phyloP scores from a whole-genome alignment of 1,284 basidiomycete species.

The Peniophora sp. region DNA sequence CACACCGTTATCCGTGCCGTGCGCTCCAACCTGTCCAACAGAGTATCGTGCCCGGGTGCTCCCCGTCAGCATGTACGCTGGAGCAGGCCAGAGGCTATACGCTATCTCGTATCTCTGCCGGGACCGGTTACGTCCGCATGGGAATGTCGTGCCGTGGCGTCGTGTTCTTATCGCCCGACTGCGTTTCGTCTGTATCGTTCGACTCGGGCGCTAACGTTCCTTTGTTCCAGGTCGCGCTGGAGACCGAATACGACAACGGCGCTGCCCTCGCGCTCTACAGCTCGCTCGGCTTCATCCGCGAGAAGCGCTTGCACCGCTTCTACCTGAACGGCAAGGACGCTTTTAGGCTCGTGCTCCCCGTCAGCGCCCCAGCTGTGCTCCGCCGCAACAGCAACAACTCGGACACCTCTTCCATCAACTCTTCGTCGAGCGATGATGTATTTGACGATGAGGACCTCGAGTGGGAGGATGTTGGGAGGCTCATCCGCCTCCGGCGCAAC shows the following conservation, averaged over 20 bases:
- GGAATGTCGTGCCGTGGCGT: background rate
- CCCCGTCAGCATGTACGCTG: no score
- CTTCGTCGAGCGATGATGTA: background rate
- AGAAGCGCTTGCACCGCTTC: conserved; percentile 92
- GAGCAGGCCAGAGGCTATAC: no score
- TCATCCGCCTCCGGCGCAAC: background rate
- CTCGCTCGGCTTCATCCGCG: conserved; percentile 88
- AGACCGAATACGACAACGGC: conserved; percentile 93
- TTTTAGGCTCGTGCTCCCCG: conserved; percentile 63
- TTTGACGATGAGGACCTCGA: background rate
- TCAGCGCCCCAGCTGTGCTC: conserved; percentile 28
- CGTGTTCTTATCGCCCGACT: background rate
- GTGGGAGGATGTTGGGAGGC: background rate
- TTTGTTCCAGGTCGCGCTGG: conserved; percentile 72
- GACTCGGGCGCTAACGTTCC: background rate
- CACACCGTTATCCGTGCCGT: no score
- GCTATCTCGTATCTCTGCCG: no score
- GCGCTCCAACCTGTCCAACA: no score
- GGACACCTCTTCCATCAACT: background rate
- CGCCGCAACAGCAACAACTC: background rate
- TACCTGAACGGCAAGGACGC: conserved; percentile 93
- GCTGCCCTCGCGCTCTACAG: conserved; percentile 87
- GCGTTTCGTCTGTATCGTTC: background rate
- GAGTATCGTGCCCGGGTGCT: no score
- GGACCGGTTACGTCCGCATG: no score